Base-by-base conservation (phyloP, 371 early-diverging fungal genomes). In the Syncephalis fuscata region DNA sequence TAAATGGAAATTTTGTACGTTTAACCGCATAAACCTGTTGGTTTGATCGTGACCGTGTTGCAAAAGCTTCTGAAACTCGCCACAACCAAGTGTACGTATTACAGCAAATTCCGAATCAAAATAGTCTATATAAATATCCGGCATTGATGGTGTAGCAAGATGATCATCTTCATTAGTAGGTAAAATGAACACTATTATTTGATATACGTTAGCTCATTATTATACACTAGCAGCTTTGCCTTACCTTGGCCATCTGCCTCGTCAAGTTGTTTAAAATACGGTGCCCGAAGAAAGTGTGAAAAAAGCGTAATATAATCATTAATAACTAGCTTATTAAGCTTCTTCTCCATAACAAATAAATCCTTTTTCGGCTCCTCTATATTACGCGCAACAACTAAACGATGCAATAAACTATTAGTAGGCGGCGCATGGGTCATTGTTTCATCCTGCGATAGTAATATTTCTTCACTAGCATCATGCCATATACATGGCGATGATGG, bases 41-140 rank as follows among this genome's bases (percentile, higher is more conserved):
- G 39, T 74, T 78, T 4, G 51, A 60, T n/a, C 67, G 53, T 44
- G 69, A 65, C 44, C 70, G 70, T 3, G 77, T 84, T 48, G 79
- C 75, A 58, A 63, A 73, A 1, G 84, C 94, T 4, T 79, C 74
- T 1, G 91, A 74, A 84, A 91, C 48, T 78, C 69, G 7, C 94
- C 94, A 1, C 65, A 61, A 17, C 89, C 92, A 5, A 88, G 47
- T 25, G 11, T 22, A 16, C 38, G 23, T 39, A 39, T 41, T 23
- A n/a, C 2, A 1, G 23, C 11, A 21, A 49, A 49, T 37, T 32
- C 19, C 15, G 16, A n/a, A 15, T 27, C 38, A 1, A 49, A 49
- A 42, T 49, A 49, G 1, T 47, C 16, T 16, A 3, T 22, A 45
- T 19, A 19, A 4, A 45, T n/a, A 36, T 20, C 39, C 10, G 16